phyloP scores from a whole-genome alignment of 192 early-diverging fungal species.

The Coemansia brasiliensis region DNA sequence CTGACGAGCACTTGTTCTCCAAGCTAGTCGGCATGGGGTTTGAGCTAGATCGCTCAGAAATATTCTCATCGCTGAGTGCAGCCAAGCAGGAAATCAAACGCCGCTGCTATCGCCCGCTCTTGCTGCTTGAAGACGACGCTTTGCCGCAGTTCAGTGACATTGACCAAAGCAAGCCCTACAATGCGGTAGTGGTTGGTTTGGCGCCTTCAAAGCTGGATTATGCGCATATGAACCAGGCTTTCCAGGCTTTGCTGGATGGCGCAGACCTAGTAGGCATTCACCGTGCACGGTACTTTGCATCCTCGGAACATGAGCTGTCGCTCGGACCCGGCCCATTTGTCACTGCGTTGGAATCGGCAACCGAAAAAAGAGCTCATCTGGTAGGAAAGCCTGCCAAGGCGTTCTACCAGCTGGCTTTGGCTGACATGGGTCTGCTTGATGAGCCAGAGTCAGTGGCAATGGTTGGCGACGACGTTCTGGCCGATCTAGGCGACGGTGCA shows the following conservation, averaged over 20 bases:
- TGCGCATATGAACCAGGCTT: slow-evolving; percentile 72
- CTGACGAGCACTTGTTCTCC: slow-evolving; percentile 55
- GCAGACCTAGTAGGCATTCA: slow-evolving; percentile 79
- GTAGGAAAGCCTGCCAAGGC: slow-evolving; percentile 80
- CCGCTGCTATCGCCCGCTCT: slow-evolving; percentile 62
- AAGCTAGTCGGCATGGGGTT: slow-evolving; percentile 70
- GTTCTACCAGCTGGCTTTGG: slow-evolving; percentile 78
- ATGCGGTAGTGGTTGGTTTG: slow-evolving; percentile 81
- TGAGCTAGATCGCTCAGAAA: slow-evolving; percentile 57
- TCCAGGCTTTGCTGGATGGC: slow-evolving; percentile 62
- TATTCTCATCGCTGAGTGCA: slow-evolving; percentile 82
- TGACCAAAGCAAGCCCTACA: slow-evolving; percentile 57
- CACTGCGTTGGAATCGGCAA: slow-evolving; percentile 77
- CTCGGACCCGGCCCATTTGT: slow-evolving; percentile 92
- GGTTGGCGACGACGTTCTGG: slow-evolving; percentile 85
- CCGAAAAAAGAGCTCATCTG: slow-evolving; percentile 62
- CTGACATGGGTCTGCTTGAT: slow-evolving; percentile 61
- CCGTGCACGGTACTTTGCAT: slow-evolving; percentile 77
- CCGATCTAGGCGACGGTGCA: slow-evolving; percentile 81
- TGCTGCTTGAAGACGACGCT: slow-evolving; percentile 76
- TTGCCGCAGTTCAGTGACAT: slow-evolving; percentile 69
- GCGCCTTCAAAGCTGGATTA: slow-evolving; percentile 61
- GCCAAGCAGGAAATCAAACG: slow-evolving; percentile 64
- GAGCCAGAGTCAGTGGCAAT: slow-evolving; percentile 65
- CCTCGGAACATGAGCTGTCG: slow-evolving; percentile 57